phyloP scores from a whole-genome alignment of 1,284 basidiomycete species.

The Trametes sp. region DNA sequence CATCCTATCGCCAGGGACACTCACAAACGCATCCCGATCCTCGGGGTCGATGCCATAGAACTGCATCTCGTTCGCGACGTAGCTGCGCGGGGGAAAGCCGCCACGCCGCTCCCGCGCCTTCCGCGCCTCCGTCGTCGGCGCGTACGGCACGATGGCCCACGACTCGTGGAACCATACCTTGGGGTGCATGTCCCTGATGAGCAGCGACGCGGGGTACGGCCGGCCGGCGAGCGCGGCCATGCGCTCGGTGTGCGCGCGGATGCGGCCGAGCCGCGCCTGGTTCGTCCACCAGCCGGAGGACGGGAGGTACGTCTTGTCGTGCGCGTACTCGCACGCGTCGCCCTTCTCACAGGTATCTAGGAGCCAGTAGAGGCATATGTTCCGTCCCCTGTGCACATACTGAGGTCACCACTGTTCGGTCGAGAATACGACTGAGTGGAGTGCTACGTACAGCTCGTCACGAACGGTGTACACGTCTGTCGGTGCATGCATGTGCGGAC shows the following conservation, averaged over 20 bases:
- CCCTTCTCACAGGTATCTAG: constrained; percentile 29
- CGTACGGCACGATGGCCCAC: background rate
- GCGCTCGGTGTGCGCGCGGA: constrained; percentile 10
- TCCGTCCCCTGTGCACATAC: constrained; percentile 42
- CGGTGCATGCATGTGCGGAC: constrained; percentile 55
- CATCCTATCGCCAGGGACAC: background rate
- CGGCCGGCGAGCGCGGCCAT: background rate
- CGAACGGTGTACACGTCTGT: constrained; percentile 44
- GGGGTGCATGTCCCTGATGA: background rate
- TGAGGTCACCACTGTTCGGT: too few relatives aligned
- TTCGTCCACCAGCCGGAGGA: constrained; percentile 5
- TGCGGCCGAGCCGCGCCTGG: constrained; percentile 2
- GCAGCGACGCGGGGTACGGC: background rate
- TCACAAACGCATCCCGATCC: background rate
- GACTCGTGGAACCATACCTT: constrained; percentile 17
- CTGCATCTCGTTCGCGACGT: background rate
- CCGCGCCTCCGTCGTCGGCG: background rate
- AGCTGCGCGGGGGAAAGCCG: background rate
- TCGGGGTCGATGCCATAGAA: background rate
- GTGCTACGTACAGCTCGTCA: background rate
- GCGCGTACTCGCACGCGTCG: constrained; percentile 46
- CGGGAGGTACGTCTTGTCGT: constrained; percentile 43
- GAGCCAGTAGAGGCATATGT: constrained; percentile 50
- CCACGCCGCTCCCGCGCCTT: background rate
- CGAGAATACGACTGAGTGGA: background rate